Percentiles rank a stretch among this genome's conserved stretches.
Conservation (phyloP, 2,329 filamentous ascomycete species). For the Cryphonectria parasitica region DNA sequence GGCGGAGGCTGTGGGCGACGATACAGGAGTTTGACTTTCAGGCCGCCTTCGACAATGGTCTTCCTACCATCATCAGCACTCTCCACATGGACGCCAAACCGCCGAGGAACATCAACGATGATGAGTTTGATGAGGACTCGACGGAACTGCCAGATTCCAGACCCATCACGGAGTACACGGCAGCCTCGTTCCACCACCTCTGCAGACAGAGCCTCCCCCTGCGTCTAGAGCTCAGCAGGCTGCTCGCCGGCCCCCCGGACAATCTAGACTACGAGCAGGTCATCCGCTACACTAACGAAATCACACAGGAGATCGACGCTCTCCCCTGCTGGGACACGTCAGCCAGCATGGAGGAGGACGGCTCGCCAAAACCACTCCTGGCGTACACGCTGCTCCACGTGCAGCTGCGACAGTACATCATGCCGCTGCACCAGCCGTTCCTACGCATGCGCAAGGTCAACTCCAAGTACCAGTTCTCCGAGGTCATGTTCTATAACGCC, state of each 20-base stretch:
- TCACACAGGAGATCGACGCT: constrained; percentile 63
- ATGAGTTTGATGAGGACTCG: constrained; percentile 59
- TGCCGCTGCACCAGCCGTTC: constrained; percentile 64
- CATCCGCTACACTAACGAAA: constrained; percentile 63
- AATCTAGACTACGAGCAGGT: constrained; percentile 65
- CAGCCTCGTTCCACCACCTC: constrained; percentile 62
- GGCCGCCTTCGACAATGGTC: constrained; percentile 62
- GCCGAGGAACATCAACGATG: constrained; percentile 61
- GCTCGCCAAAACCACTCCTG: constrained; percentile 55
- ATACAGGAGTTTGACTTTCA: constrained; percentile 66
- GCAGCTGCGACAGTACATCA: constrained; percentile 64
- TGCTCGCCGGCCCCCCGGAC: constrained; percentile 57
- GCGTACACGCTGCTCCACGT: constrained; percentile 65
- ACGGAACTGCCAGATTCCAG: constrained; percentile 56
- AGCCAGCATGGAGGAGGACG: constrained; percentile 41
- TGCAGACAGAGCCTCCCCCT: constrained; percentile 59
- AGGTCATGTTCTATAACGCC: constrained; percentile 66
- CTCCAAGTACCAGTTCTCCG: constrained; percentile 65
- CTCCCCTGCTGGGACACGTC: constrained; percentile 59
- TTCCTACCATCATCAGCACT: constrained; percentile 61
- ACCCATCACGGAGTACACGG: constrained; percentile 58
- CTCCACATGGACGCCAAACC: constrained; percentile 59
- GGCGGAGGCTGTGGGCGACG: constrained; percentile 63
- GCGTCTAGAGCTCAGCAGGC: constrained; percentile 59
- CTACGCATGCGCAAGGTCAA: constrained; percentile 62